Conservation (phyloP, 139 green algal genomes). For the Trebouxia sp. region DNA sequence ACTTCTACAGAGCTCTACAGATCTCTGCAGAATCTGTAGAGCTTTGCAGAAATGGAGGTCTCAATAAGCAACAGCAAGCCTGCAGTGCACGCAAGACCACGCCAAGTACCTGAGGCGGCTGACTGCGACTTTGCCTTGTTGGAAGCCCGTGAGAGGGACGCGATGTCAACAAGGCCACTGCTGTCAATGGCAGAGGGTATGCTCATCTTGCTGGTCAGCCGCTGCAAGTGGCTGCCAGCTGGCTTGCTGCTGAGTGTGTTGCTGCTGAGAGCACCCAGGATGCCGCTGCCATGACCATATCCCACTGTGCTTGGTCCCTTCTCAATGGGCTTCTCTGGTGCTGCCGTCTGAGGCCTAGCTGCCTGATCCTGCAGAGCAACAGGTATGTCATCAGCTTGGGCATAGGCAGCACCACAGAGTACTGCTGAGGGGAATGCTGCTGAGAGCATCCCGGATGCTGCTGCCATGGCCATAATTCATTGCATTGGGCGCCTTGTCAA, state of each 20-base stretch:
- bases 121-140: background rate
- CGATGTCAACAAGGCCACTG: slow-evolving; percentile 37
- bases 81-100: background rate
- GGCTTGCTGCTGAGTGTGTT: background rate
- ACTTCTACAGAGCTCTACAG: too few relatives aligned
- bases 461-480: background rate
- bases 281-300: background rate
- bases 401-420: background rate
- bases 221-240: slow-evolving; percentile 7
- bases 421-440: slow-evolving; percentile 6
- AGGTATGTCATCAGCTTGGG: background rate
- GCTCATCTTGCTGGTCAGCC: background rate
- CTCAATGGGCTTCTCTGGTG: background rate
- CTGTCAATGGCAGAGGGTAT: slow-evolving; percentile 48
- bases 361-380: background rate
- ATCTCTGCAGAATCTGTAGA: too few relatives aligned
- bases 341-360: background rate
- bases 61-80: too few relatives aligned
- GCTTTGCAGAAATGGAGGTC: too few relatives aligned
- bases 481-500: background rate
- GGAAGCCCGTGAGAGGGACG: background rate
- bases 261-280: slow-evolving; percentile 27
- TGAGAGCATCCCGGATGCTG: slow-evolving; percentile 5
- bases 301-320: slow-evolving; percentile 1
- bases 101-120: background rate